These are phyloP conservation scores for Lunularia cruciata DNA, from an alignment of 225 moss, liverwort and hornwort genomes.

Conservation along the genomic window DNA sequence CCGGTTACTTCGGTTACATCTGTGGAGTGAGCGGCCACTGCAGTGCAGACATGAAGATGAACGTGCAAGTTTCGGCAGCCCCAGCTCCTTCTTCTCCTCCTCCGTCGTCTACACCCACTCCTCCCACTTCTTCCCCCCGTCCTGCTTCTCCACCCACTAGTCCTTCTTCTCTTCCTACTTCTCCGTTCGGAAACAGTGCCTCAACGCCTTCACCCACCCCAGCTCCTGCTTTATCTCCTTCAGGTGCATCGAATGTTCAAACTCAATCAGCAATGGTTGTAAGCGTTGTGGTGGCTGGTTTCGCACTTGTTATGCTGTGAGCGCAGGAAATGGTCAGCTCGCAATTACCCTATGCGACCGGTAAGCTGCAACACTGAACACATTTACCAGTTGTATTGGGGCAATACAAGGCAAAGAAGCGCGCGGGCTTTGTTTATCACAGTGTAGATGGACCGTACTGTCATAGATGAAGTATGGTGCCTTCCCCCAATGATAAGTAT, in stretches of 20 bases:
- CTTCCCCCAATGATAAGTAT: too few relatives aligned
- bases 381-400: not conserved
- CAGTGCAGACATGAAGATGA: conserved; percentile 31
- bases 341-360: too few relatives aligned
- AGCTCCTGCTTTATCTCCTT: not conserved
- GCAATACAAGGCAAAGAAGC: not conserved
- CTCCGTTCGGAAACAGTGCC: not conserved
- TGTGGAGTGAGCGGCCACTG: conserved; percentile 34
- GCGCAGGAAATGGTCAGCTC: not conserved
- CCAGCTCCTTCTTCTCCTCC: not conserved
- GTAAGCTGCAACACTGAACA: too few relatives aligned
- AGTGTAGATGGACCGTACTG: not conserved
- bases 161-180: not conserved
- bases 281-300: not conserved
- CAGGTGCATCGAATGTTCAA: not conserved
- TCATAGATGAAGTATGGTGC: not conserved
- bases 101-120: not conserved
- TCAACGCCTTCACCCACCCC: not conserved
- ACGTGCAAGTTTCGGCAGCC: conserved; percentile 14
- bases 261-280: not conserved
- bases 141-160: not conserved
- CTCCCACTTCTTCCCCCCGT: not conserved
- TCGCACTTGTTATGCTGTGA: not conserved
- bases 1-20: conserved; percentile 34
- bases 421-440: too few relatives aligned